Evolutionary conservation across 495 filamentous ascomycete genomes (phyloP).

Genomic region (Chaetomium tenue): DNA sequence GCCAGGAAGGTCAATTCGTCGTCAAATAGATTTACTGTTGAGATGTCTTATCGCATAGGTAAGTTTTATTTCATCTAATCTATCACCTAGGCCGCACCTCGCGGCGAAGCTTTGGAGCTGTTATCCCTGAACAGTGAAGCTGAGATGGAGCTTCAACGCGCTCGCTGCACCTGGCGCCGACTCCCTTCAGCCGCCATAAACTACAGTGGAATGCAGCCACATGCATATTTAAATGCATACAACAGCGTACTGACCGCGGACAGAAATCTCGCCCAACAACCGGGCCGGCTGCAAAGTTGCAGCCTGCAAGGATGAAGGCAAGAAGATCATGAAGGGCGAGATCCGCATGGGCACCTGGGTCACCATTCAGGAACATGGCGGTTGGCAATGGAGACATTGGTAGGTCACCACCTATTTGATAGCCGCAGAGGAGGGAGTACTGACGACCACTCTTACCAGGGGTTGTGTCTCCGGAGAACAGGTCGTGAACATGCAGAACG

Average conservation of each 20-base stretch:
- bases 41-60: slow-evolving; percentile 43
- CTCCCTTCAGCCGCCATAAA: not conserved
- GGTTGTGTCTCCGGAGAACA: slow-evolving; percentile 73
- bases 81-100: not conserved
- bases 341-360: slow-evolving; percentile 70
- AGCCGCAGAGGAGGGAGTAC: not conserved
- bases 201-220: not conserved
- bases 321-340: slow-evolving; percentile 75
- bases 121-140: not conserved
- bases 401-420: slow-evolving; percentile 39
- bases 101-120: not conserved
- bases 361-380: slow-evolving; percentile 45
- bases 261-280: slow-evolving; percentile 60
- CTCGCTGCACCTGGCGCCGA: no score
- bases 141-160: not conserved
- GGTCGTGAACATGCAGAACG: slow-evolving; percentile 55
- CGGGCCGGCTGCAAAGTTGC: slow-evolving; percentile 68
- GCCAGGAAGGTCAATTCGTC: not conserved
- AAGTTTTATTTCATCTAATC: slow-evolving; percentile 14
- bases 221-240: not conserved
- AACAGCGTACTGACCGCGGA: not conserved
- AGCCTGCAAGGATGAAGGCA: slow-evolving; percentile 59
- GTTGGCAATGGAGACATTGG: slow-evolving; percentile 78
- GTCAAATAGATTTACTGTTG: not conserved
- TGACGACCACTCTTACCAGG: slow-evolving; percentile 46